Evolutionary conservation across 768 basidiomycete species (phyloP).

Genomic region (Rhodotorula babjevae): DNA sequence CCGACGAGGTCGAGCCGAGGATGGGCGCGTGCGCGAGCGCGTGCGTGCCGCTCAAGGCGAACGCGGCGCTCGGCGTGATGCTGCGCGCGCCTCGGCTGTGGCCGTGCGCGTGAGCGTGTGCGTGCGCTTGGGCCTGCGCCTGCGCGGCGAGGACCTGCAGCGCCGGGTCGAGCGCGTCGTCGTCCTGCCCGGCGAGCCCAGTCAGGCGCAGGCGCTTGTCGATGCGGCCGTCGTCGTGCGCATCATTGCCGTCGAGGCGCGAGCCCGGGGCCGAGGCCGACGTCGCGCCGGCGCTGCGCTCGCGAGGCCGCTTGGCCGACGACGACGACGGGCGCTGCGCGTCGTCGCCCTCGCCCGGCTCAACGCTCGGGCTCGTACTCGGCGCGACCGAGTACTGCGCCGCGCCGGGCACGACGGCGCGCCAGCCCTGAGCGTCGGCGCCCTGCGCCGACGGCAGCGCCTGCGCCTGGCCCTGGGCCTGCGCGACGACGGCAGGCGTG

Average conservation of each 20-base stretch:
- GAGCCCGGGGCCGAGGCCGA: no score
- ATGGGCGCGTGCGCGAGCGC: no score
- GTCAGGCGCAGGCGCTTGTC: constrained; percentile 20
- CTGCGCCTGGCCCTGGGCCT: no score
- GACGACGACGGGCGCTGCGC: no score
- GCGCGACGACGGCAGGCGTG: not conserved
- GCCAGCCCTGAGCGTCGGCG: no score
- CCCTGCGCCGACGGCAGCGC: not conserved
- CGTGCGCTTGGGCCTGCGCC: not conserved
- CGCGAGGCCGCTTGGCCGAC: not conserved
- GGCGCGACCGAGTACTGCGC: not conserved
- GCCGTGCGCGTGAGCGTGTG: not conserved
- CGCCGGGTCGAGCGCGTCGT: constrained; percentile 10
- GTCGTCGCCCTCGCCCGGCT: not conserved
- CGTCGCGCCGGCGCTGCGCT: not conserved
- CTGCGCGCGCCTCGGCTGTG: not conserved
- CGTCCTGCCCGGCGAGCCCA: not conserved
- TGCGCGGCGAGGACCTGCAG: constrained; percentile 16
- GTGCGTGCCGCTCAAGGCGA: not conserved
- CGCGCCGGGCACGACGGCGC: not conserved
- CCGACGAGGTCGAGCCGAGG: no score
- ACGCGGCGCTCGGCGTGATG: not conserved
- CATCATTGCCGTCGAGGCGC: not conserved
- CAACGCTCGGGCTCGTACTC: constrained; percentile 5
- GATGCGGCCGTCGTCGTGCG: not conserved